Evolutionary conservation across 2,329 filamentous ascomycete species (phyloP).

Genomic region (Dactylonectria estremocensis): DNA sequence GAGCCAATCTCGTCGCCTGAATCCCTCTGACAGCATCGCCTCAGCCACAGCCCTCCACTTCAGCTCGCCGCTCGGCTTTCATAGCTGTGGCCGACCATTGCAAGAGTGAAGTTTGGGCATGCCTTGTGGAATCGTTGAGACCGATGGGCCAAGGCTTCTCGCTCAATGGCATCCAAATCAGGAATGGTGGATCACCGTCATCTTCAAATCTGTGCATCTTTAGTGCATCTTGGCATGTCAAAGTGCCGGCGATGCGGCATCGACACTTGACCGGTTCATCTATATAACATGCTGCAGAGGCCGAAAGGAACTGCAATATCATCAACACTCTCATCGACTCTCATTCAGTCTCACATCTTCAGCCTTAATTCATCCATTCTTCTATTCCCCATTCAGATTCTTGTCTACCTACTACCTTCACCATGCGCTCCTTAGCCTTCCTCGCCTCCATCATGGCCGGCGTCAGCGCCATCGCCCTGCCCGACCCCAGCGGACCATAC

Average conservation of each 20-base stretch:
- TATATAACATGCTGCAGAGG: not conserved
- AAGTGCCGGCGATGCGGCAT: not conserved
- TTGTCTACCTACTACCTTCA: not conserved
- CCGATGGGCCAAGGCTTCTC: conserved; percentile 15
- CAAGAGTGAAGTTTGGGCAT: not conserved
- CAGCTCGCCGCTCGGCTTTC: not conserved
- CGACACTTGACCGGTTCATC: not conserved
- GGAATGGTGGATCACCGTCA: conserved; percentile 1
- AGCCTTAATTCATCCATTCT: not conserved
- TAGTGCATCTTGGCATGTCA: not conserved
- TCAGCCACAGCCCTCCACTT: not conserved
- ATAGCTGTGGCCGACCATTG: not conserved
- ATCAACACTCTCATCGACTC: not conserved
- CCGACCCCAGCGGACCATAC: conserved; percentile 50
- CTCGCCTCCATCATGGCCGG: conserved; percentile 35
- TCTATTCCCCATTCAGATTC: not conserved
- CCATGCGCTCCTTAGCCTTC: conserved; percentile 37
- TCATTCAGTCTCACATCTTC: not conserved
- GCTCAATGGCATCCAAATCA: conserved; percentile 30
- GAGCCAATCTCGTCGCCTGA: not conserved
- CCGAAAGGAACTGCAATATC: not conserved
- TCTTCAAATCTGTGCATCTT: not conserved
- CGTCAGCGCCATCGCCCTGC: conserved; percentile 46
- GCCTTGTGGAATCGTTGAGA: not conserved
- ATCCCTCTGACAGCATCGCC: not conserved